A percentile compares a stretch with the other conserved stretches of the same genome.
Conservation (phyloP, 495 filamentous ascomycete genomes). For the Penicillium subrubescens region DNA sequence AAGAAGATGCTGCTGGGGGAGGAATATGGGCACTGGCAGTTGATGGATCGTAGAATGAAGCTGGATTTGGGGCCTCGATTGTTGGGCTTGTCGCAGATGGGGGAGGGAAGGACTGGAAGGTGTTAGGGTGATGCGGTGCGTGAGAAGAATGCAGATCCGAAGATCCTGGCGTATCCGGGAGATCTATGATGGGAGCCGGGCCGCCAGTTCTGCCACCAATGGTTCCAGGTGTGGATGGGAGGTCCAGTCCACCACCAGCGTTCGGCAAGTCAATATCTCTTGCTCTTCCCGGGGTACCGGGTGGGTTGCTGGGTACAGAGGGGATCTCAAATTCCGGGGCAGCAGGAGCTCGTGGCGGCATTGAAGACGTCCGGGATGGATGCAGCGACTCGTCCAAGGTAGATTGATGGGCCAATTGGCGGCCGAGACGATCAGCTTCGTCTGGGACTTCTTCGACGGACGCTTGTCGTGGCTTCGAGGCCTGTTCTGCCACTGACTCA, state of each 20-base stretch:
- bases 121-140: conserved; percentile 23
- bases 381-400: conserved; percentile 51
- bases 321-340: conserved; percentile 28
- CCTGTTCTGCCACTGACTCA: conserved; percentile 35
- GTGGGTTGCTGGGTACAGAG: conserved; percentile 27
- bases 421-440: conserved; percentile 44
- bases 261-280: conserved; percentile 25
- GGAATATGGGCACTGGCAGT: conserved; percentile 23
- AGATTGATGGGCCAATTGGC: conserved; percentile 40
- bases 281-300: conserved; percentile 18
- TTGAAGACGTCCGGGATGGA: conserved; percentile 51
- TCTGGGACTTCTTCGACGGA: conserved; percentile 59
- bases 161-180: conserved; percentile 44
- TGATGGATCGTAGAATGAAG: conserved; percentile 36
- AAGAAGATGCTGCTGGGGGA: conserved; percentile 27
- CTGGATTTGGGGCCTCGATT: conserved; percentile 31
- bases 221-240: conserved; percentile 44
- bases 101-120: conserved; percentile 52
- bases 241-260: conserved; percentile 31
- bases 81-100: conserved; percentile 34
- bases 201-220: conserved; percentile 30
- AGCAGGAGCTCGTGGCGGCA: conserved; percentile 38
- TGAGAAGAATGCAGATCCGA: conserved; percentile 19
- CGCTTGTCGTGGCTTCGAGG: conserved; percentile 50
- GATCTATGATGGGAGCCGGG: conserved; percentile 19